Evolutionary conservation across 169 alveolate genomes (phyloP).

Genomic region (Eimeria praecox): DNA sequence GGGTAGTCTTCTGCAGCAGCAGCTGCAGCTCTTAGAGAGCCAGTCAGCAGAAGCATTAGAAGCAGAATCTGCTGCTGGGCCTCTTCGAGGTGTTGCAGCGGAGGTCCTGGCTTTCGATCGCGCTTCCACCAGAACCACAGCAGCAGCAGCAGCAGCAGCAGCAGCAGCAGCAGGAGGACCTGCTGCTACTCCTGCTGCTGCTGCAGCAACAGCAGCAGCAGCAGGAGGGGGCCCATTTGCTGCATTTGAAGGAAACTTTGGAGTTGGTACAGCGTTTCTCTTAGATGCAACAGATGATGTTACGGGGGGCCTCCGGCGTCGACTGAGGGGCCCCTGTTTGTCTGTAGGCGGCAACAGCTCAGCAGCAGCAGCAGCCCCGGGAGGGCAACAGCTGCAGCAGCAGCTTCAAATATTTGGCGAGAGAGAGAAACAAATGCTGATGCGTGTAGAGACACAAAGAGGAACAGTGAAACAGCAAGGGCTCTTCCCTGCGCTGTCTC

Average conservation of each 20-base stretch:
- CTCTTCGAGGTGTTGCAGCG: not conserved
- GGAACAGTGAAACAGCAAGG: not conserved
- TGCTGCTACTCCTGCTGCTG: not conserved
- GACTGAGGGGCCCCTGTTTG: not conserved
- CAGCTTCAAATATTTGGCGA: not conserved
- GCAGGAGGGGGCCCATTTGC: not conserved
- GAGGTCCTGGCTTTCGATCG: not conserved
- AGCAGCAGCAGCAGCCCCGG: not conserved
- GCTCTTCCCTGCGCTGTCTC: conserved; percentile 12
- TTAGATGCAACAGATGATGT: conserved; percentile 33
- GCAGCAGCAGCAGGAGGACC: not conserved
- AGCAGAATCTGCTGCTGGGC: conserved; percentile 42
- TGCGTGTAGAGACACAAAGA: not conserved
- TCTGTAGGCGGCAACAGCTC: not conserved
- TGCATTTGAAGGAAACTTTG: conserved; percentile 28
- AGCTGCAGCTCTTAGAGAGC: not conserved
- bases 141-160: not conserved
- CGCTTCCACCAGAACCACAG: too few relatives aligned
- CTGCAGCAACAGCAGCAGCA: not conserved
- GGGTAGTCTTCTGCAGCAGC: conserved; percentile 34
- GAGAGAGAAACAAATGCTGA: conserved; percentile 46
- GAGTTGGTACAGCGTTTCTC: not conserved
- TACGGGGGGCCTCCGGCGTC: conserved; percentile 14
- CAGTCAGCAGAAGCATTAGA: not conserved
- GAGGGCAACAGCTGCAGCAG: conserved; percentile 58